Evolutionary conservation across 371 early-diverging fungal genomes (phyloP), one percentile per base, ranked within the genome.

Genomic region (Mucor irregularis): DNA sequence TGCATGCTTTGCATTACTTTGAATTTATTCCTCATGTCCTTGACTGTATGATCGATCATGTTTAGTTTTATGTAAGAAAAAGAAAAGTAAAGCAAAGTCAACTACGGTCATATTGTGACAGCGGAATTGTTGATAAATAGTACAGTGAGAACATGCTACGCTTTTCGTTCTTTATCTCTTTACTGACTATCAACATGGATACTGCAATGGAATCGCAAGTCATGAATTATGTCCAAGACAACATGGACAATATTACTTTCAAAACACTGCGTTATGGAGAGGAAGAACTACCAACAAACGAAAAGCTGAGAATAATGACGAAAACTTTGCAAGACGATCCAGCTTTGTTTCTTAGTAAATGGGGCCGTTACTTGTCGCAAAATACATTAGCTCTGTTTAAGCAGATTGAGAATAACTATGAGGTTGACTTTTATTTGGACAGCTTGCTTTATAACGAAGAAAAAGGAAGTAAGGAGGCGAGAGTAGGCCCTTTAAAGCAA

Each of bases 261-360:
- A 81, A 78, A 48, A 59, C 76, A 3, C 52, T 81, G 17, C 56
- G 71, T 34, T 52, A 50, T 6, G 63, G 65, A 9, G 81, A 81
- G 62, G 21, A 31, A 6, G 78, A 78, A 33, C 21, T 52, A 4
- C 44, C 44, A 8, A 31, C 50, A 33, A 43, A 61, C 22, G 69
- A 71, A 38, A 74, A 78, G 53, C 35, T 73, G 7, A 8, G 26
- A 5, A 38, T 56, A 17, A 81, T 81, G 71, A 25, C 53, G 16
- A 22, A 55, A 24, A 48, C 64, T 9, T 35, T 78, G 8, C 46
- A 54, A 13, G 19, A 30, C 3, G 78, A 81, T 62, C 81, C 76
- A 4, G 76, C 56, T 0, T 49, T 81, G 16, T 81, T 81, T 45
- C 45, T 81, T 4, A 69, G 72, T 22, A 72, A 71, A 49, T 81